Evolutionary conservation across 805 yeast genomes (phyloP), one percentile per base, ranked within the genome.

Genomic region (Starmerella potacharoeniae): DNA sequence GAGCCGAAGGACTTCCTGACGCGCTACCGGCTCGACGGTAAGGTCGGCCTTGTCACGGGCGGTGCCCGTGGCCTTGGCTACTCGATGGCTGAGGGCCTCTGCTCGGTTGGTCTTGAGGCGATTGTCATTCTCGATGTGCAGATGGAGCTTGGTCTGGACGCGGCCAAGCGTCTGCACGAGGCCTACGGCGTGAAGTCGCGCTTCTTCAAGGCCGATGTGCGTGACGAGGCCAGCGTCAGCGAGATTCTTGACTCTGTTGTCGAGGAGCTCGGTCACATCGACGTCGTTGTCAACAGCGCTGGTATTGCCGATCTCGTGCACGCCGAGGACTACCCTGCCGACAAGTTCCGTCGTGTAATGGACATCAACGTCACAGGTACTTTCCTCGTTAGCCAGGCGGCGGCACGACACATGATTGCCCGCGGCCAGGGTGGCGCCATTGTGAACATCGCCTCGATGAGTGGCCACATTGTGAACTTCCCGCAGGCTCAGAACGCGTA

Each of bases 401-500:
- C 82, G 54, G 84, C 84, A 55, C 75, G 78, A 64, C 83, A 82
- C 57, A 79, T 81, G 77, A 81, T 81, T 63, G 73, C 75, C 61
- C 77, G 76, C 67, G 74, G 76, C 61, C 70, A 66, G 52, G 76
- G 76, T 17, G 86, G 86, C 37, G 74, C 83, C 16, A 74, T 81
- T 58, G 77, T 81, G 55, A 77, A 82, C 70, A 76, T 82, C 62
- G 85, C 85, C 16, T 80, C 84, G 61, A 82, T 81, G 86, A 79
- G 84, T 16, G 86, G 83, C 41, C 75, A 81, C 58, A 81, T 81
- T 60, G 86, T 80, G 64, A 81, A 81, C 73, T 82, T 81, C 75
- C 86, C 86, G 43, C 85, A 81, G 70, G 84, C 84, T 11, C 86
- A 81, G 69, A 70, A 76, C 58, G 82, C 83, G 67, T 82, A 81